Percentiles rank a stretch among this genome's conserved stretches.
phyloP scores from a whole-genome alignment of 495 filamentous ascomycete genomes.

The Penicillium paradoxum region DNA sequence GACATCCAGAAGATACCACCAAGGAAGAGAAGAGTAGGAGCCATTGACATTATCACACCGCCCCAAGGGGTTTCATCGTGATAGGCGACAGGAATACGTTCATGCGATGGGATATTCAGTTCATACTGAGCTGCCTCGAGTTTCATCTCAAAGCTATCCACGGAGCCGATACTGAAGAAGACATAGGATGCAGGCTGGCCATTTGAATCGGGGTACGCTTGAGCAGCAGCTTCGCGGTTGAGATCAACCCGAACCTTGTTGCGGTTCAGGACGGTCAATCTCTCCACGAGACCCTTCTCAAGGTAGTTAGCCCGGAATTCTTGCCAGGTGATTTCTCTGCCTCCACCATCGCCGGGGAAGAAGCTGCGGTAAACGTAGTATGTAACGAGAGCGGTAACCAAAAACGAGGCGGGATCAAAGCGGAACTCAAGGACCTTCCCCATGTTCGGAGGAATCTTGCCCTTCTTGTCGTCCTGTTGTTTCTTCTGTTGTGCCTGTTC shows the following conservation, averaged over 20 bases:
- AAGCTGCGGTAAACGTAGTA: conserved; percentile 59
- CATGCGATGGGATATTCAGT: conserved; percentile 72
- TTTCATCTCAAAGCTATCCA: conserved; percentile 84
- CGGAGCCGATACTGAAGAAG: conserved; percentile 92
- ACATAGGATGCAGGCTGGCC: conserved; percentile 69
- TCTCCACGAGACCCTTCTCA: conserved; percentile 93
- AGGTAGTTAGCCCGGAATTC: conserved; percentile 89
- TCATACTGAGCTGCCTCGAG: conserved; percentile 84
- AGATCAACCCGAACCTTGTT: conserved; percentile 77
- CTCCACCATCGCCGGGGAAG: conserved; percentile 55
- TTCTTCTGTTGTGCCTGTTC: conserved; percentile 30
- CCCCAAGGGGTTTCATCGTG: conserved; percentile 65
- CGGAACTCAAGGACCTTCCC: conserved; percentile 44
- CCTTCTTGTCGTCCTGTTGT: conserved; percentile 29
- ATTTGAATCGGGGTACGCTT: conserved; percentile 69
- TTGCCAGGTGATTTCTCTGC: conserved; percentile 92
- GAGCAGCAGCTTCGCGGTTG: conserved; percentile 69
- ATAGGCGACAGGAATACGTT: conserved; percentile 90
- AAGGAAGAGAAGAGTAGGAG: conserved; percentile 81
- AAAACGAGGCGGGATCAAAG: conserved; percentile 51
- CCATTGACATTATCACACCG: conserved; percentile 66
- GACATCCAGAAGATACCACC: conserved; percentile 70
- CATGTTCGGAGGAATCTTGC: conserved; percentile 13
- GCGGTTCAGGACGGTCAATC: conserved; percentile 72
- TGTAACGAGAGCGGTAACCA: conserved; percentile 53